Percentiles rank a stretch among this genome's conserved stretches.
These are phyloP conservation scores for Chrysosporium queenslandicum DNA, from an alignment of 2,329 filamentous ascomycete genomes.

Conservation along the genomic window DNA sequence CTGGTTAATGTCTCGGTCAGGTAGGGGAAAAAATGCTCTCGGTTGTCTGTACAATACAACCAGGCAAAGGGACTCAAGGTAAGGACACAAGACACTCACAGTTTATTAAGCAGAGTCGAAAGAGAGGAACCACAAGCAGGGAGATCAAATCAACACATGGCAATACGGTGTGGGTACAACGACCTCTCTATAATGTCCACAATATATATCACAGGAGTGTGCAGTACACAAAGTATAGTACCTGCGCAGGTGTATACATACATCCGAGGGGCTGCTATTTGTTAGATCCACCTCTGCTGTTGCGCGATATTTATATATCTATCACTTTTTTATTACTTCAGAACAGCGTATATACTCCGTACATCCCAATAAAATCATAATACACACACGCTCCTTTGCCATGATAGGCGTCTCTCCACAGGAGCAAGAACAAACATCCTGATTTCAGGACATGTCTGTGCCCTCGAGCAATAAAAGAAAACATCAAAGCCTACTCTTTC, in stretches of 20 bases:
- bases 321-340: background rate
- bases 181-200: background rate
- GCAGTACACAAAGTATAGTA: background rate
- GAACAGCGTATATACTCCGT: too few relatives aligned
- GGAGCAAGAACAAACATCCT: background rate
- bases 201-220: background rate
- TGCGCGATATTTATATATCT: conserved; percentile 8
- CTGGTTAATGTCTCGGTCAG: too few relatives aligned
- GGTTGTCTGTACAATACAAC: too few relatives aligned
- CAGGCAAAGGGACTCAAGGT: background rate
- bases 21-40: too few relatives aligned
- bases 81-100: background rate
- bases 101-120: background rate
- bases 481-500: background rate
- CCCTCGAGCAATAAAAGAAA: conserved; percentile 3
- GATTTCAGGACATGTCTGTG: background rate
- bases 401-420: background rate
- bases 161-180: conserved; percentile 7
- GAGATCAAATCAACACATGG: conserved; percentile 9
- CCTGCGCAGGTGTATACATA: background rate
- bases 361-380: too few relatives aligned
- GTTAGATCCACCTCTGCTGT: background rate
- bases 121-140: background rate
- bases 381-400: background rate
- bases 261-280: background rate